Conservation (phyloP, 2,329 filamentous ascomycete genomes). For the Neopestalotiopsis rosae region DNA sequence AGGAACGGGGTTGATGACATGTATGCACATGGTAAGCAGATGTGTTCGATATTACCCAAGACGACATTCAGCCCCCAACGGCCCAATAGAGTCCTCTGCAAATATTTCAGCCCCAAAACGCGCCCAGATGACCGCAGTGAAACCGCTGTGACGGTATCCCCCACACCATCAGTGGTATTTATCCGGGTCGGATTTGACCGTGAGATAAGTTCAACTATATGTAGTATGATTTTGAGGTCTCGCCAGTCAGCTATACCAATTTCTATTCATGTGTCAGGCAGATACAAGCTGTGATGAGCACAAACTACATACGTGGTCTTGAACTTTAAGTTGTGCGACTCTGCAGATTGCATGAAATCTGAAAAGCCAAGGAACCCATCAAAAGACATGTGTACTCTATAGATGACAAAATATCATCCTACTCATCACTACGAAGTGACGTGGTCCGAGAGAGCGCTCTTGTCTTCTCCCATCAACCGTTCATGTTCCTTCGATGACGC, state of each 20-base stretch:
- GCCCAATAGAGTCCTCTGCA: not conserved
- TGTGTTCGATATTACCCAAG: not conserved
- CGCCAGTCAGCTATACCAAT: not conserved
- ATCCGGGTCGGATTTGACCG: not conserved
- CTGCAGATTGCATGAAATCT: not conserved
- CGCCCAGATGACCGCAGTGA: not conserved
- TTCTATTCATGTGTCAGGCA: not conserved
- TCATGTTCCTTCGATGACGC: no score
- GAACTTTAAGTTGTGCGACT: not conserved
- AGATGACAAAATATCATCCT: not conserved
- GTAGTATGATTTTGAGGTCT: not conserved
- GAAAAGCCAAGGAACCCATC: not conserved
- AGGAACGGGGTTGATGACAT: no score
- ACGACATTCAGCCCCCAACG: not conserved
- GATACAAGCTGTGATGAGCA: not conserved
- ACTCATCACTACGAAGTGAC: not conserved
- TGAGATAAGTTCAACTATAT: not conserved
- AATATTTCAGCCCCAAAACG: not conserved
- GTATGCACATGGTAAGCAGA: no score
- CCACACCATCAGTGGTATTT: not conserved
- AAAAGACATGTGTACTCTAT: not conserved
- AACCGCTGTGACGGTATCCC: not conserved
- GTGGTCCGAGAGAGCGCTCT: no score
- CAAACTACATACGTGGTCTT: not conserved
- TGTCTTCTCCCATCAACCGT: no score